phyloP scores from a whole-genome alignment of 805 yeast genomes.

The Teunomyces aglyptinius region DNA sequence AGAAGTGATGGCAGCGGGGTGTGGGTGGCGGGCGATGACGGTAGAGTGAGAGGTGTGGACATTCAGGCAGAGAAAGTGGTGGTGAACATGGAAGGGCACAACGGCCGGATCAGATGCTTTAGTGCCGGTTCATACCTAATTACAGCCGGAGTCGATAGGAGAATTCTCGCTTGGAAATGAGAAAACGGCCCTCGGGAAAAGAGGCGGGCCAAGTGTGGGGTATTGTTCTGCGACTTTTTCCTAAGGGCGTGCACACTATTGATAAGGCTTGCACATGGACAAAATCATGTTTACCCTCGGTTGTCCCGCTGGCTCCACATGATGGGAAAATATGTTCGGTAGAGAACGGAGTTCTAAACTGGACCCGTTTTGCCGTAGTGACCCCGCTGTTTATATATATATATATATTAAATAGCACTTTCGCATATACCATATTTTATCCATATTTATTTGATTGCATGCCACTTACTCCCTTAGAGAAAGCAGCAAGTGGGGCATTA shows the following conservation, averaged over 20 bases:
- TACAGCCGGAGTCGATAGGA: conserved; percentile 47
- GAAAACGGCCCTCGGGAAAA: background rate
- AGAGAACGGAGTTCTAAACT: background rate
- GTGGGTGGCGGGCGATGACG: conserved; percentile 74
- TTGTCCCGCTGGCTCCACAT: conserved; percentile 1
- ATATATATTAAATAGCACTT: background rate
- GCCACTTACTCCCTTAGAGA: conserved; percentile 67
- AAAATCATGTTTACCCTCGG: background rate
- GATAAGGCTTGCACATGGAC: conserved; percentile 2
- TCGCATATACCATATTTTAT: background rate
- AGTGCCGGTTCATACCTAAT: conserved; percentile 35
- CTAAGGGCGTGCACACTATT: background rate
- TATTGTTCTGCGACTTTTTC: background rate
- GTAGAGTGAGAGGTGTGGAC: conserved; percentile 59
- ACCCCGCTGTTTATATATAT: background rate
- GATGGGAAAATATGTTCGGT: background rate
- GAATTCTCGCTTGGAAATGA: conserved; percentile 4
- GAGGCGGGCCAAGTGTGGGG: conserved; percentile 1
- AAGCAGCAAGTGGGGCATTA: conserved; percentile 78
- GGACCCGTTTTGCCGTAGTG: conserved; percentile 2
- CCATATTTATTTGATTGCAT: conserved; percentile 38
- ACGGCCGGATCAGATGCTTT: conserved; percentile 49
- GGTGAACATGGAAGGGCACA: conserved; percentile 34
- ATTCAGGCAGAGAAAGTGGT: conserved; percentile 36
- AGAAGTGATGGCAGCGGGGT: conserved; percentile 44